Evolutionary conservation across 2,329 filamentous ascomycete species (phyloP).

Genomic region (Nigrospora sphaerica): DNA sequence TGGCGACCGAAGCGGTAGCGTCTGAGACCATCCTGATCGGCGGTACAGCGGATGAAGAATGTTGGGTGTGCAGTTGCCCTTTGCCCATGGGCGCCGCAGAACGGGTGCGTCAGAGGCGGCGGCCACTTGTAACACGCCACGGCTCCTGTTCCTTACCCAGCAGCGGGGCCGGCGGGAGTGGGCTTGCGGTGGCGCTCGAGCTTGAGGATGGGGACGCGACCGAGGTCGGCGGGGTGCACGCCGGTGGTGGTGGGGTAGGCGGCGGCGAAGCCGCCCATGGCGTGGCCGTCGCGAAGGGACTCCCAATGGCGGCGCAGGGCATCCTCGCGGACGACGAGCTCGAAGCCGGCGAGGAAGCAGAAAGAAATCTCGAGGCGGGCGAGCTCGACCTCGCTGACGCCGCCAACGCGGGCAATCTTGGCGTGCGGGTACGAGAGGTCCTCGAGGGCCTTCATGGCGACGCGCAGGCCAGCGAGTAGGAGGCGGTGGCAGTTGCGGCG

Average conservation of each 20-base stretch:
- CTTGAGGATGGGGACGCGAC: too few relatives aligned
- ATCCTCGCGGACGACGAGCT: conserved; percentile 58
- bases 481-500: conserved; percentile 80
- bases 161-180: too few relatives aligned
- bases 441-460: conserved; percentile 93
- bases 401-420: conserved; percentile 80
- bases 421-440: conserved; percentile 82
- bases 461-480: conserved; percentile 73
- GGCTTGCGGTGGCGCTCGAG: too few relatives aligned
- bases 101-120: too few relatives aligned
- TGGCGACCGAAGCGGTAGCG: too few relatives aligned
- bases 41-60: too few relatives aligned
- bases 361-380: conserved; percentile 83
- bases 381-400: conserved; percentile 75
- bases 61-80: too few relatives aligned
- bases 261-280: background rate
- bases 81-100: too few relatives aligned
- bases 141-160: too few relatives aligned
- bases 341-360: conserved; percentile 80
- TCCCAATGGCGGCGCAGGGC: conserved; percentile 60
- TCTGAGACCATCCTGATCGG: too few relatives aligned
- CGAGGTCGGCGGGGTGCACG: too few relatives aligned
- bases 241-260: background rate
- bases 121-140: too few relatives aligned
- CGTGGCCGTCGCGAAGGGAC: conserved; percentile 33